Percentiles rank a stretch among this genome's conserved stretches.
Evolutionary conservation across 345 rosid genomes (phyloP).

Genomic region (Populus nigra): DNA sequence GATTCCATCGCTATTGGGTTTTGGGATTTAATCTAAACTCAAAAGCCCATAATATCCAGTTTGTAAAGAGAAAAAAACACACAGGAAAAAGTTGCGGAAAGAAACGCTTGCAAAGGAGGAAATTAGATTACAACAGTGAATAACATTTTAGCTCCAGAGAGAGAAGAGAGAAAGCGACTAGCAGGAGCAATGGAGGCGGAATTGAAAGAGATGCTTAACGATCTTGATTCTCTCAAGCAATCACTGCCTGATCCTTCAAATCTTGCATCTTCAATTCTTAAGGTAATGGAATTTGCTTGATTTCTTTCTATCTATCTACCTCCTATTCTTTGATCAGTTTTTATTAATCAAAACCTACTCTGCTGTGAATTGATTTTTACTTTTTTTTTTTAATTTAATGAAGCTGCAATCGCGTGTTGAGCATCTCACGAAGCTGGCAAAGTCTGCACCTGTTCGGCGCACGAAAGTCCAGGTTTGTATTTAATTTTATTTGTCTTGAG

Average conservation of each 20-base stretch:
- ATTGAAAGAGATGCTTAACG: constrained; percentile 56
- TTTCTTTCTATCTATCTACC: not conserved
- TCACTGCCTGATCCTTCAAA: constrained; percentile 53
- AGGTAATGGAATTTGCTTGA: constrained; percentile 36
- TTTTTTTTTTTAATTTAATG: not conserved
- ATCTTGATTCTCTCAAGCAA: constrained; percentile 55
- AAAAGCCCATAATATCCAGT: not conserved
- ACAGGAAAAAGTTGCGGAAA: not conserved
- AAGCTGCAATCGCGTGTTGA: constrained; percentile 62
- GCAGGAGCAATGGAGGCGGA: constrained; percentile 60
- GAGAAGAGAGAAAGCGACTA: not conserved
- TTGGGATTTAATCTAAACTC: too few relatives aligned
- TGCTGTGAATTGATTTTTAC: not conserved
- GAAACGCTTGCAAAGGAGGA: not conserved
- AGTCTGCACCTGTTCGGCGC: constrained; percentile 52
- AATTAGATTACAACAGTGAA: not conserved
- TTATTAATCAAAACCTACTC: too few relatives aligned
- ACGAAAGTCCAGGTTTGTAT: constrained; percentile 66
- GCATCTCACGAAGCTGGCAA: constrained; percentile 50
- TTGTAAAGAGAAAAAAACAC: not conserved
- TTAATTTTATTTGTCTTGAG: not conserved
- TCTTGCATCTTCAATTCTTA: constrained; percentile 44
- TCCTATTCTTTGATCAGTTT: not conserved
- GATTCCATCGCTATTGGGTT: too few relatives aligned
- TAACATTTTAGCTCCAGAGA: not conserved